A percentile compares a stretch with the other conserved stretches of the same genome.
phyloP scores from a whole-genome alignment of 1,284 basidiomycete genomes.

The Tylopilus sp. region DNA sequence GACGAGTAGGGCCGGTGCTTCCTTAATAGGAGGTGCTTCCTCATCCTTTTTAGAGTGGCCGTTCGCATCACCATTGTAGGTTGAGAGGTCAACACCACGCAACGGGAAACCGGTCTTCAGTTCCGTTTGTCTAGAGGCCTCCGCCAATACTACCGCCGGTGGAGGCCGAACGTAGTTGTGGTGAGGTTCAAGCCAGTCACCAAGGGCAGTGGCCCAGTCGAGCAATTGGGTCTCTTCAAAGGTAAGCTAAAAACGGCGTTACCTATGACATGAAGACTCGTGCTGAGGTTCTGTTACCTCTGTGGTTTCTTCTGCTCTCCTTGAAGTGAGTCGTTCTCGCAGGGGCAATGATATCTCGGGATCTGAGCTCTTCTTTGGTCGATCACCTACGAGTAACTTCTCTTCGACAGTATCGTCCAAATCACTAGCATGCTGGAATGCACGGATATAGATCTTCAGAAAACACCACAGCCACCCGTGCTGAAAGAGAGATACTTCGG shows the following conservation, averaged over 20 bases:
- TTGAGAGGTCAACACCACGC: conserved; percentile 53
- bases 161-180: conserved; percentile 67
- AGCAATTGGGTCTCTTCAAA: conserved; percentile 53
- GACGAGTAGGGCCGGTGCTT: conserved; percentile 51
- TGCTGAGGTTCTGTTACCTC: conserved; percentile 42
- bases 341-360: conserved; percentile 49
- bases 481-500: conserved; percentile 34
- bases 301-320: conserved; percentile 48
- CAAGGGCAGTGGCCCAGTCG: conserved; percentile 54
- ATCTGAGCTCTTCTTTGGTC: conserved; percentile 58
- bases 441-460: conserved; percentile 69
- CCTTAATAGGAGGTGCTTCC: conserved; percentile 55
- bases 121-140: conserved; percentile 64
- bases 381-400: conserved; percentile 70
- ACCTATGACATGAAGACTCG: background rate
- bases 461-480: conserved; percentile 65
- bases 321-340: conserved; percentile 49
- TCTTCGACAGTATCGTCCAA: conserved; percentile 72
- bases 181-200: conserved; percentile 70
- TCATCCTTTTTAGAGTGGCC: conserved; percentile 62
- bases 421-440: conserved; percentile 70
- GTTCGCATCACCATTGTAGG: conserved; percentile 43
- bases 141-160: conserved; percentile 61
- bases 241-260: conserved; percentile 48
- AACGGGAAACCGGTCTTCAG: conserved; percentile 63